Percentiles rank a stretch among this genome's conserved stretches.
phyloP scores from a whole-genome alignment of 257 asterid species.

The Nicotiana paniculata region DNA sequence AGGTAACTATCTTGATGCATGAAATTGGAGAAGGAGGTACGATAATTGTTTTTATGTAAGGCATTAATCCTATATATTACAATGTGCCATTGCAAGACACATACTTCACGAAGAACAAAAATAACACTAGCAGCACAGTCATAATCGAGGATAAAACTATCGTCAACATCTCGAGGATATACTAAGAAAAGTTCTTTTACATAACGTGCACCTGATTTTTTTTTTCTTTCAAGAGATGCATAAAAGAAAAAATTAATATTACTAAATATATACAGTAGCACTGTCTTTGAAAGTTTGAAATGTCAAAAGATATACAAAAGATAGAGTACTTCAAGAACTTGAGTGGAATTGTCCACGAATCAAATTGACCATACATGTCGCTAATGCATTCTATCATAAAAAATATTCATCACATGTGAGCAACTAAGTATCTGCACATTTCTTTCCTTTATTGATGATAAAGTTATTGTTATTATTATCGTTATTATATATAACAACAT shows the following conservation, averaged over 20 bases:
- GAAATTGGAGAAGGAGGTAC: no score
- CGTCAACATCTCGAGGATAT: background rate
- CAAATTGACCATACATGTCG: background rate
- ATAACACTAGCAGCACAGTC: background rate
- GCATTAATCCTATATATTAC: no score
- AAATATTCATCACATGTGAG: background rate
- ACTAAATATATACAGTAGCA: background rate
- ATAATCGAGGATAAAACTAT: background rate
- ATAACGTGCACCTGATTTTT: background rate
- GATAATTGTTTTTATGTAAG: no score
- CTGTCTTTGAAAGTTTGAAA: background rate
- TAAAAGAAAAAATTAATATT: background rate
- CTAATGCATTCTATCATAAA: background rate
- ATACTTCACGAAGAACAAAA: background rate
- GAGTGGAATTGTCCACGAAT: background rate
- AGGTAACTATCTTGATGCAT: no score
- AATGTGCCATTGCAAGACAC: background rate
- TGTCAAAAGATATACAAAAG: background rate
- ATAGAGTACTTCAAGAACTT: background rate
- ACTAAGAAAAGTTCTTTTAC: background rate
- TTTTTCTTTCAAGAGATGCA: background rate
- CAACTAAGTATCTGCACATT: slow-evolving; percentile 1
- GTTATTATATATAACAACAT: background rate
- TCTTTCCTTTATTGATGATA: background rate
- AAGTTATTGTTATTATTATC: background rate